Conservation (phyloP, 805 yeast genomes). For the Diddensiella transvaalensis region DNA sequence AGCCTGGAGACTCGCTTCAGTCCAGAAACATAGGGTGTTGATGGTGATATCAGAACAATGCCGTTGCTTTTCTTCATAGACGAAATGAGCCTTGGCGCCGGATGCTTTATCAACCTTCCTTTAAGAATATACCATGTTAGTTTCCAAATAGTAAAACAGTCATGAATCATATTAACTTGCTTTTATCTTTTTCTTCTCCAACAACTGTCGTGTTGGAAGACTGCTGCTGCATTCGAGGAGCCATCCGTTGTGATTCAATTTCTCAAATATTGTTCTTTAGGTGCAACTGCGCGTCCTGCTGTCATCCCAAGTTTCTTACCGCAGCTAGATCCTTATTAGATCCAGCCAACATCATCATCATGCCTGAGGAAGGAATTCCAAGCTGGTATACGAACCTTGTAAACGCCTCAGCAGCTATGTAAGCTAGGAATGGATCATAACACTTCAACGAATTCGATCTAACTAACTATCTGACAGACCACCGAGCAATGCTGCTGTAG, state of each 20-base stretch:
- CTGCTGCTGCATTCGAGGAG: no score
- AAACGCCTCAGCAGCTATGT: constrained; percentile 15
- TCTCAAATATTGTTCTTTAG: no score
- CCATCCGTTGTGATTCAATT: no score
- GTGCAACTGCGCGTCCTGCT: no score
- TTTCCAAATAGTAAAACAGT: no score
- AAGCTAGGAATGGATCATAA: not conserved
- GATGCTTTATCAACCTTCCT: constrained; percentile 47
- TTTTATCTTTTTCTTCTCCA: no score
- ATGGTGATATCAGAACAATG: constrained; percentile 55
- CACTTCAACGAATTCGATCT: not conserved
- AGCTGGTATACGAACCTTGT: constrained; percentile 30
- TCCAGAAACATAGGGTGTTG: constrained; percentile 71
- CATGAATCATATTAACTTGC: no score
- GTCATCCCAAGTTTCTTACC: no score
- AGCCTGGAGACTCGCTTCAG: constrained; percentile 59
- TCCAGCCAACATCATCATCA: no score
- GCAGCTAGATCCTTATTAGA: no score
- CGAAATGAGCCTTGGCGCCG: constrained; percentile 45
- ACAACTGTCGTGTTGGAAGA: no score
- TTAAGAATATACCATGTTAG: no score
- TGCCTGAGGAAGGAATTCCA: constrained; percentile 18
- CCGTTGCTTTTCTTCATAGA: constrained; percentile 39
- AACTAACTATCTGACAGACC: not conserved
- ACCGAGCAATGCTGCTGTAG: not conserved